Conservation (phyloP, 129 eudicot genomes). For the sunflower (Helianthus annuus) region HanXRQr2.0-SUNRISE NC_035443.2:161399677-161400176, state of each 20-base stretch:
- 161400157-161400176: constrained; percentile 20
- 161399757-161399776: no score
- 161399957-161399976: background rate
- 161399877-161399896: no score
- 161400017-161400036: constrained; percentile 4
- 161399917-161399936: no score
- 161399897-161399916: no score
- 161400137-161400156: constrained; percentile 7
- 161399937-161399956: background rate
- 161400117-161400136: constrained; percentile 41
- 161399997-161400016: constrained; percentile 30
- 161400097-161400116: constrained; percentile 25
- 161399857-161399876: no score
- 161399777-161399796: no score
- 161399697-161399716: no score
- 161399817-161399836: no score
- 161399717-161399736: no score
- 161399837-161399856: no score
- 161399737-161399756: no score
- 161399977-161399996: constrained; percentile 30
- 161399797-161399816: background rate
- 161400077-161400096: constrained; percentile 47
- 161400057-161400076: constrained; percentile 3
- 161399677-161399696: no score
- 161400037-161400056: constrained; percentile 9